These are phyloP conservation scores for Alternaria incomplexa DNA, from an alignment of 2,329 filamentous ascomycete species.

Conservation along the genomic window DNA sequence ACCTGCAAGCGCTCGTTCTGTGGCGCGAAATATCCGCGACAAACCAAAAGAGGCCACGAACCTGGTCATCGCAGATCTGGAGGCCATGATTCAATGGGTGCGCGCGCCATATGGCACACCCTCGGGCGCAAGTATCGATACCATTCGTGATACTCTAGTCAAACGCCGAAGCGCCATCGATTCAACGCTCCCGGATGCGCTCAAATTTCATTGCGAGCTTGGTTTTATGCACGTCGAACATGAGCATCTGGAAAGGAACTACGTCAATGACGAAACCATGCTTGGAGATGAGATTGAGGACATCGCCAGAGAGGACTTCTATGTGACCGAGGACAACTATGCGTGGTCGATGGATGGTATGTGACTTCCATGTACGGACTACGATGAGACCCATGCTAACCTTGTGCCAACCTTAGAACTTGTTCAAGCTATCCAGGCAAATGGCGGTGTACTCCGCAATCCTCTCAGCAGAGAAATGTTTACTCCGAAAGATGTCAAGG, in stretches of 20 bases:
- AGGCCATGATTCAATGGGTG: conserved; percentile 31
- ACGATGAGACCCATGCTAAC: conserved; percentile 15
- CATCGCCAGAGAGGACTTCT: conserved; percentile 45
- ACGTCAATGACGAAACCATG: conserved; percentile 48
- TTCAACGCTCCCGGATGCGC: conserved; percentile 29
- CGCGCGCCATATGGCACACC: conserved; percentile 19
- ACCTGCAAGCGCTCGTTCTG: conserved; percentile 26
- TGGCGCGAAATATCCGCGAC: conserved; percentile 31
- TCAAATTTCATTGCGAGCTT: conserved; percentile 34
- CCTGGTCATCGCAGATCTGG: conserved; percentile 33
- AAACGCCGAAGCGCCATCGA: conserved; percentile 33
- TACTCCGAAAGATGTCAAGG: conserved; percentile 41
- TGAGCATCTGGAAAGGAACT: conserved; percentile 40
- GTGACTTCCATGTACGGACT: not conserved
- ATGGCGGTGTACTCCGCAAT: conserved; percentile 42
- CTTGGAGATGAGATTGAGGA: conserved; percentile 37
- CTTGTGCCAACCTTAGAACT: conserved; percentile 37
- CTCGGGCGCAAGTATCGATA: conserved; percentile 22
- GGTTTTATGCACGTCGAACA: conserved; percentile 48
- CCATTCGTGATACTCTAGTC: conserved; percentile 35
- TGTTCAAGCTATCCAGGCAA: conserved; percentile 38
- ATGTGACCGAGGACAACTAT: conserved; percentile 49
- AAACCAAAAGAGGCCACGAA: conserved; percentile 26
- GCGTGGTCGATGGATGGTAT: conserved; percentile 35
- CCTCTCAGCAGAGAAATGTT: conserved; percentile 45